A percentile compares a stretch with the other conserved stretches of the same genome.
Conservation (phyloP, 2,329 filamentous ascomycete genomes). For the Trichoderma gracile region DNA sequence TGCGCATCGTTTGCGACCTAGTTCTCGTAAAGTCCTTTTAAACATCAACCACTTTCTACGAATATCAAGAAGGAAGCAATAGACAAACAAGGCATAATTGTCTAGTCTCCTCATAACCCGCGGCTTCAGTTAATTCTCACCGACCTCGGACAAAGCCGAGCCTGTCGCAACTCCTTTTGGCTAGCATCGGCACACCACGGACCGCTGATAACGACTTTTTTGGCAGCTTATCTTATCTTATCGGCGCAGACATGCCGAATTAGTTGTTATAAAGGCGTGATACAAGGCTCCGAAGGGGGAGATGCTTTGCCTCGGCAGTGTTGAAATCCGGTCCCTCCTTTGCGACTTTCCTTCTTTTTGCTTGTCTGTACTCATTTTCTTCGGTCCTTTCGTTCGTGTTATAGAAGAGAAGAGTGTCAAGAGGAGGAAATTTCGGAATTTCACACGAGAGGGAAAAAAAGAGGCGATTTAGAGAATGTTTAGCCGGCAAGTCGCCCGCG, state of each 20-base stretch:
- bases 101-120: background rate
- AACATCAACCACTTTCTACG: no score
- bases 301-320: conserved; percentile 18
- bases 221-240: conserved; percentile 22
- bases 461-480: conserved; percentile 28
- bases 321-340: background rate
- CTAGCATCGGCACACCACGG: conserved; percentile 4
- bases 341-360: background rate
- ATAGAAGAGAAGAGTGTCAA: background rate
- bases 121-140: background rate
- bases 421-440: no score
- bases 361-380: background rate
- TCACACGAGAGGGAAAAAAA: background rate
- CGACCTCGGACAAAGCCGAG: conserved; percentile 9
- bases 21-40: no score
- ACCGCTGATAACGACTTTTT: conserved; percentile 1
- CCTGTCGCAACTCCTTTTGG: background rate
- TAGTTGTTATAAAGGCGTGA: conserved; percentile 61
- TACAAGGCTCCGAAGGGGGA: background rate
- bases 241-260: conserved; percentile 8
- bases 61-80: no score
- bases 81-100: no score
- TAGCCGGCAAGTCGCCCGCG: conserved; percentile 32
- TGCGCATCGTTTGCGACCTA: no score
- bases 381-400: background rate